Percentiles rank a stretch among this genome's conserved stretches.
phyloP scores from a whole-genome alignment of 2,329 filamentous ascomycete species.

The Fusarium avenaceum region DNA sequence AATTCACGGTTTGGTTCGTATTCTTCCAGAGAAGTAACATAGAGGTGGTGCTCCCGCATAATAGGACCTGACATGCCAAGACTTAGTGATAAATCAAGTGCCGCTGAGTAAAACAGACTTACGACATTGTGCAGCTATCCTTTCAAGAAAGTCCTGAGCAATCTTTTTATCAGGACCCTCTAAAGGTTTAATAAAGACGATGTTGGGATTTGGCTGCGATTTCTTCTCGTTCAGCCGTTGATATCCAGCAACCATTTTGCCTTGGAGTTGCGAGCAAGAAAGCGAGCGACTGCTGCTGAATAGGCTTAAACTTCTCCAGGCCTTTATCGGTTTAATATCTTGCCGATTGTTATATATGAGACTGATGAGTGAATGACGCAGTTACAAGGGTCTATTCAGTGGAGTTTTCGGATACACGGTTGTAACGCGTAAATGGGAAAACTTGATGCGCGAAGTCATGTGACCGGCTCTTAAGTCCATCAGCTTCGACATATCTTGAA shows the following conservation, averaged over 20 bases:
- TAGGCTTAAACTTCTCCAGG: background rate
- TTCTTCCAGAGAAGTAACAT: constrained; percentile 81
- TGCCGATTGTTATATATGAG: background rate
- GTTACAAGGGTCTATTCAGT: constrained; percentile 6
- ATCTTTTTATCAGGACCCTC: constrained; percentile 72
- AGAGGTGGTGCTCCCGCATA: constrained; percentile 75
- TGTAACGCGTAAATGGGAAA: constrained; percentile 31
- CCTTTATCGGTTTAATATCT: background rate
- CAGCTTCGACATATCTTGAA: background rate
- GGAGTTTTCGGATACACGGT: constrained; percentile 1
- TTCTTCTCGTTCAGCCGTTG: constrained; percentile 82
- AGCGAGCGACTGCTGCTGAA: background rate
- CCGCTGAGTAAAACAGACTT: constrained; percentile 40
- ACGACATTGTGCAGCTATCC: constrained; percentile 85
- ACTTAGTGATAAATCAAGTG: constrained; percentile 7
- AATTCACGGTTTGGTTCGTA: constrained; percentile 86
- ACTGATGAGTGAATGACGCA: constrained; percentile 26
- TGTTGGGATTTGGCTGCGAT: constrained; percentile 80
- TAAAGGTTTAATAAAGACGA: constrained; percentile 88
- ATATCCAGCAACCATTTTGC: constrained; percentile 79
- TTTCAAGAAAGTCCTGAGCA: constrained; percentile 78
- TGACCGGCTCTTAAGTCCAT: constrained; percentile 11
- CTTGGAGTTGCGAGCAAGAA: background rate
- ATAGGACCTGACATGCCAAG: constrained; percentile 67
- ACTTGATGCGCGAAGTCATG: constrained; percentile 26